Conservation (phyloP, 2,329 filamentous ascomycete genomes). For the Aspergillus latus region DNA sequence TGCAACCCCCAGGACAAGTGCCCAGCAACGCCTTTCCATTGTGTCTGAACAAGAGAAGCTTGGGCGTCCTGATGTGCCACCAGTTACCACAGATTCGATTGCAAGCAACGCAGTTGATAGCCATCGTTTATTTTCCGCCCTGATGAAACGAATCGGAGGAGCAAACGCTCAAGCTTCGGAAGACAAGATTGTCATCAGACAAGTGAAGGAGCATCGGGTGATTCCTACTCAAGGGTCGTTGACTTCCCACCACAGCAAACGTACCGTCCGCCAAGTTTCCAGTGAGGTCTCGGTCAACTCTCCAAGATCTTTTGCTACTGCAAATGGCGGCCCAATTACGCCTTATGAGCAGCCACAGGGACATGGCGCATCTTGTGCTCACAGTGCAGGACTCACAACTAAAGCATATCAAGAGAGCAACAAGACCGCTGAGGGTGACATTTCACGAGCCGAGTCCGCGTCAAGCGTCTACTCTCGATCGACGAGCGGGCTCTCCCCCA, state of each 20-base stretch:
- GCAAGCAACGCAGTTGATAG: slow-evolving; percentile 33
- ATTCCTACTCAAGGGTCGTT: slow-evolving; percentile 32
- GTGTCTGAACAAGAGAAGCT: slow-evolving; percentile 44
- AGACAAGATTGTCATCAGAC: slow-evolving; percentile 29
- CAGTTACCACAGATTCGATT: slow-evolving; percentile 12
- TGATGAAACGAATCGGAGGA: slow-evolving; percentile 43
- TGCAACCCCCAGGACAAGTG: slow-evolving; percentile 31
- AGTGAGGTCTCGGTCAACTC: slow-evolving; percentile 34
- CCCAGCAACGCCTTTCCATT: slow-evolving; percentile 42
- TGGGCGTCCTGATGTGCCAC: slow-evolving; percentile 2
- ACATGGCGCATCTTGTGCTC: background rate
- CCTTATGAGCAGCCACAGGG: slow-evolving; percentile 20
- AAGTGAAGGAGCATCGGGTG: slow-evolving; percentile 32
- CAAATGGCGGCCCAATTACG: slow-evolving; percentile 23
- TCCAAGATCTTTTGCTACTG: slow-evolving; percentile 33
- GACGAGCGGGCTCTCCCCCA: slow-evolving; percentile 35
- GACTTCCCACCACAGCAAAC: slow-evolving; percentile 24
- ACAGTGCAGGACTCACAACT: background rate
- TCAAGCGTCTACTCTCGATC: slow-evolving; percentile 47
- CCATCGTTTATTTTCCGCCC: slow-evolving; percentile 44
- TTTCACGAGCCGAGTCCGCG: slow-evolving; percentile 20
- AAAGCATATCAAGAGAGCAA: slow-evolving; percentile 22
- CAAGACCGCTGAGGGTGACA: slow-evolving; percentile 18
- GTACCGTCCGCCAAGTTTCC: slow-evolving; percentile 33
- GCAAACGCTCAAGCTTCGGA: slow-evolving; percentile 19